phyloP scores from a whole-genome alignment of 2,329 filamentous ascomycete genomes.

The Tympanopsis confertula region DNA sequence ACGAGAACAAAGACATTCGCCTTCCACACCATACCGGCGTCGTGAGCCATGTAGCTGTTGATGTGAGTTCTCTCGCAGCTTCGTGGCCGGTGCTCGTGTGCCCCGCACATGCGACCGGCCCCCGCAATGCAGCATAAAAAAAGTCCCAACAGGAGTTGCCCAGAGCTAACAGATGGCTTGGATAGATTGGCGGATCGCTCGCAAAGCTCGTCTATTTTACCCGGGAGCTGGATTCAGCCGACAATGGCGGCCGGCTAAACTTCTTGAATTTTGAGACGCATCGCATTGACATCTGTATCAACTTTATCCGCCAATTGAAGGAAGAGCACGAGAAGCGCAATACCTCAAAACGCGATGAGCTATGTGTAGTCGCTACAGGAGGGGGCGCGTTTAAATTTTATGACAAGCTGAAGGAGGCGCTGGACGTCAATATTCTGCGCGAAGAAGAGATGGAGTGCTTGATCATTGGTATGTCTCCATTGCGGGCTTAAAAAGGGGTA shows the following conservation, averaged over 20 bases:
- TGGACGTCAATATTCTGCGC: constrained; percentile 77
- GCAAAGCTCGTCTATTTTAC: constrained; percentile 98
- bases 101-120: background rate
- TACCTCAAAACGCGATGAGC: constrained; percentile 56
- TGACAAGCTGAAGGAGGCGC: constrained; percentile 70
- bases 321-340: constrained; percentile 69
- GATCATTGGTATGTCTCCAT: constrained; percentile 62
- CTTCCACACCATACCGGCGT: constrained; percentile 89
- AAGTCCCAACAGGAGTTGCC: background rate
- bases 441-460: constrained; percentile 99
- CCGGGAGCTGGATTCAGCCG: constrained; percentile 66
- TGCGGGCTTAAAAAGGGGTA: background rate
- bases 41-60: constrained; percentile 92
- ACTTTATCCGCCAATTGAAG: constrained; percentile 79
- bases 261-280: constrained; percentile 96
- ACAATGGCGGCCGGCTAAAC: constrained; percentile 80
- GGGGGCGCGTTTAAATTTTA: constrained; percentile 96
- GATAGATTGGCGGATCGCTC: constrained; percentile 83
- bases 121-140: background rate
- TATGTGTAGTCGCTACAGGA: constrained; percentile 91
- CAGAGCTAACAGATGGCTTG: no score
- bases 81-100: background rate
- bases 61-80: constrained; percentile 47
- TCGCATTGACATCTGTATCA: constrained; percentile 81
- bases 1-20: constrained; percentile 86